Evolutionary conservation across 305 asterid genomes (phyloP).

Genomic region (Fraxinus xanthoxyloides): DNA sequence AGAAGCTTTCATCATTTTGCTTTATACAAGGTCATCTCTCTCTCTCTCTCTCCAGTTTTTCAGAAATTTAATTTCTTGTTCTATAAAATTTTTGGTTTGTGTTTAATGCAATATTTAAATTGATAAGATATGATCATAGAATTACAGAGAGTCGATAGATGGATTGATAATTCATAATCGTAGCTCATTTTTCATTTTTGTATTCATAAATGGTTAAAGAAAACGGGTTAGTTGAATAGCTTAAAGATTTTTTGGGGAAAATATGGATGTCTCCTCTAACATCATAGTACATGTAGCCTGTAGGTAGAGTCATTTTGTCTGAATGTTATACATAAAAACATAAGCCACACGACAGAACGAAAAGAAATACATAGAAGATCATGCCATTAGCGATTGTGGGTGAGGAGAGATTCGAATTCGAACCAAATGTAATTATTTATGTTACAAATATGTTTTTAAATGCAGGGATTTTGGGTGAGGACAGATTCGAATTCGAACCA

Average conservation of each 20-base stretch:
- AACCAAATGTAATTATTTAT: neutral
- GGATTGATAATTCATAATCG: neutral
- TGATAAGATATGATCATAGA: neutral
- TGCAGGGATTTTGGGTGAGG: too few species aligned
- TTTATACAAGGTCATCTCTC: constrained; percentile 25
- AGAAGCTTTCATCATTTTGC: constrained; percentile 17
- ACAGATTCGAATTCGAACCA: too few species aligned
- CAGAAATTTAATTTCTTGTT: neutral
- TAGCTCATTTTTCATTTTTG: neutral
- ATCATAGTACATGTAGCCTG: neutral
- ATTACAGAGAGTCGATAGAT: neutral
- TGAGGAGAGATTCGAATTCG: neutral
- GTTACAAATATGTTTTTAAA: neutral
- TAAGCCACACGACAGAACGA: neutral
- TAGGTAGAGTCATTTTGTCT: neutral
- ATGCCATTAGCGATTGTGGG: neutral
- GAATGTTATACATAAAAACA: neutral
- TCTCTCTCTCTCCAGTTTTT: neutral
- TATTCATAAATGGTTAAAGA: neutral
- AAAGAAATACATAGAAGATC: neutral
- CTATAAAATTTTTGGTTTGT: neutral
- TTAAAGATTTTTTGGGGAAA: neutral
- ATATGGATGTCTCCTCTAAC: neutral
- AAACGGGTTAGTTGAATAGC: neutral
- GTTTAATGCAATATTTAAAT: neutral